These are phyloP conservation scores for Fraxinus baroniana DNA, from an alignment of 305 asterid species.

Conservation along the genomic window DNA sequence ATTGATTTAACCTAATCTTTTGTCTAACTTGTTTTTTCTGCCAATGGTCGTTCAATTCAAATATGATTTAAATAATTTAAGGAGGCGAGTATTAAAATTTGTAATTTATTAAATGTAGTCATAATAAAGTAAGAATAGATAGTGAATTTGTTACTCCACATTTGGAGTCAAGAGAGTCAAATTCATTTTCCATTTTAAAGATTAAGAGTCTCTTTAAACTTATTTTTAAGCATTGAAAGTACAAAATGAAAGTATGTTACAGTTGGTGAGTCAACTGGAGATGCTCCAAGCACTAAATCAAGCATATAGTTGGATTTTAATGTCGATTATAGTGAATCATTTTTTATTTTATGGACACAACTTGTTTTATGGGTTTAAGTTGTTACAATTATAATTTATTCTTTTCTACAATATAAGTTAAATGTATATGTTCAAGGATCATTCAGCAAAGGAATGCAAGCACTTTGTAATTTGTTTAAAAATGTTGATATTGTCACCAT, in stretches of 20 bases:
- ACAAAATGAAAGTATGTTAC: not conserved
- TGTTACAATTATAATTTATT: not conserved
- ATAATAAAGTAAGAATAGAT: no score
- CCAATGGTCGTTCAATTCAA: not conserved
- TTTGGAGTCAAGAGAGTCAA: not conserved
- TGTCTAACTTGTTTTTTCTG: not conserved
- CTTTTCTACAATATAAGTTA: not conserved
- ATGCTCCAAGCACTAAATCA: not conserved
- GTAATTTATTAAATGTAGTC: not conserved
- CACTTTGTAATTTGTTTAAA: not conserved
- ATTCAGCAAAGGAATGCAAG: not conserved
- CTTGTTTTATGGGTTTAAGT: not conserved
- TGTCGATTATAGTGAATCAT: not conserved
- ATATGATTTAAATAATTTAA: not conserved
- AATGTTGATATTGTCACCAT: not conserved
- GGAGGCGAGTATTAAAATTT: not conserved
- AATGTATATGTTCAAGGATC: not conserved
- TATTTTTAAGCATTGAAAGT: not conserved
- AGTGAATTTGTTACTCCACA: not conserved
- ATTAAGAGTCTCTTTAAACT: not conserved
- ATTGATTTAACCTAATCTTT: not conserved
- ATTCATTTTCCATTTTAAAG: not conserved
- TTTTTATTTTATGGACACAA: not conserved
- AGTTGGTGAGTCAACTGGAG: not conserved
- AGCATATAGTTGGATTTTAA: not conserved